Conservation (phyloP, 2,329 filamentous ascomycete genomes). For the Leptographium radiaticola region DNA sequence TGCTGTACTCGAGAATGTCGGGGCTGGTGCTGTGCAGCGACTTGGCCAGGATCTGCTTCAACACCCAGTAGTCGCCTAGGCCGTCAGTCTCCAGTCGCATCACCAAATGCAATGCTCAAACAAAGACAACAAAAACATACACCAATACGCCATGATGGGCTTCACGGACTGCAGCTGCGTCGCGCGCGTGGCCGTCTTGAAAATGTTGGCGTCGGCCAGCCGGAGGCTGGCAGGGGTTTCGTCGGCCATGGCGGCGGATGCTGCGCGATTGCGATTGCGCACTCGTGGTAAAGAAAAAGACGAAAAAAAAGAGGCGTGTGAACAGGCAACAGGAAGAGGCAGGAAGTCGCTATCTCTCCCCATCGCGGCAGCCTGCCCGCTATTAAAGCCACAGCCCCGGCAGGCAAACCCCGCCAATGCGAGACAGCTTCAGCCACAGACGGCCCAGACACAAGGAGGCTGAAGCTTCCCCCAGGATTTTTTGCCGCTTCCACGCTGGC, state of each 20-base stretch:
- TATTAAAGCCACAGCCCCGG: neutral
- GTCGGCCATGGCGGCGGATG: slow-evolving; percentile 48
- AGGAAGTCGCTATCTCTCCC: neutral
- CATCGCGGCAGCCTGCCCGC: neutral
- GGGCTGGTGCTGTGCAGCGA: slow-evolving; percentile 66
- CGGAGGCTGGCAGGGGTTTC: slow-evolving; percentile 60
- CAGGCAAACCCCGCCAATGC: neutral
- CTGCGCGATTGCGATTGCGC: neutral
- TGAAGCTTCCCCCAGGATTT: neutral
- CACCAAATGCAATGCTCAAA: too few relatives aligned
- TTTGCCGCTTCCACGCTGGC: slow-evolving; percentile 1
- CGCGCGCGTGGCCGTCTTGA: slow-evolving; percentile 69
- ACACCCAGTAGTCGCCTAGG: slow-evolving; percentile 77
- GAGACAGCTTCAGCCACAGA: neutral
- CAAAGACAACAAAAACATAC: too few relatives aligned
- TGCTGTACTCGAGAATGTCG: slow-evolving; percentile 71
- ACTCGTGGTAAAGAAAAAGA: neutral
- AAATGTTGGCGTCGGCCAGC: slow-evolving; percentile 58
- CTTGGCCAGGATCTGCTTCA: slow-evolving; percentile 78
- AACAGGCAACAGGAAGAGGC: neutral
- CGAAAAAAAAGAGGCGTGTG: too few relatives aligned
- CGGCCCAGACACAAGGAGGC: neutral
- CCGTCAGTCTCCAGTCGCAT: neutral
- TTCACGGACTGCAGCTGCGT: slow-evolving; percentile 73
- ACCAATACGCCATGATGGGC: slow-evolving; percentile 90